These are phyloP conservation scores for Chlamydomonas sp. DNA, from an alignment of 139 green algal species.

Conservation along the genomic window DNA sequence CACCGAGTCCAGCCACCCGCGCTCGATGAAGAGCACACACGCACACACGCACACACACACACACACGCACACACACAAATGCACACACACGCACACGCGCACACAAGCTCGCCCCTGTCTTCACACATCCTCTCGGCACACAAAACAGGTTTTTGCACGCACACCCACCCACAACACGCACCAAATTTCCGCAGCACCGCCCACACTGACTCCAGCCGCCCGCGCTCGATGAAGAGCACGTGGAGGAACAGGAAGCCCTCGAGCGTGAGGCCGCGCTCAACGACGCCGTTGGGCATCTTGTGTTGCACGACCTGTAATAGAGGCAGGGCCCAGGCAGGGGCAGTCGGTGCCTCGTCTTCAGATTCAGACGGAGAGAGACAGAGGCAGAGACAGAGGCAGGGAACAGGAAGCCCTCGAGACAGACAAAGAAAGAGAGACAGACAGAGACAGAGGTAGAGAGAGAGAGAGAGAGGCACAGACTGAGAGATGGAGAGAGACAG, in stretches of 20 bases:
- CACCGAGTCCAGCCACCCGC: conserved; percentile 78
- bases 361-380: too few relatives aligned
- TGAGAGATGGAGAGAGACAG: too few relatives aligned
- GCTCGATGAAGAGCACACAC: conserved; percentile 84
- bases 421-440: too few relatives aligned
- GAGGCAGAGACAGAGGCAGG: too few relatives aligned
- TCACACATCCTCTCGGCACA: too few relatives aligned
- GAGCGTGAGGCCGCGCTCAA: conserved; percentile 65
- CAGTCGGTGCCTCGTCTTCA: too few relatives aligned
- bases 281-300: conserved; percentile 60
- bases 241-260: conserved; percentile 91
- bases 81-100: neutral
- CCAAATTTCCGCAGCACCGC: conserved; percentile 74
- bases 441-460: too few relatives aligned
- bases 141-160: too few relatives aligned
- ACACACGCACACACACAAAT: neutral
- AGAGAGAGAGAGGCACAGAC: too few relatives aligned
- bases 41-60: neutral
- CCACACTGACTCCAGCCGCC: conserved; percentile 86
- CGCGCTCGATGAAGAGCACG: conserved; percentile 89
- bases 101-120: neutral
- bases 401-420: too few relatives aligned
- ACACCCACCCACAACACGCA: conserved; percentile 11
- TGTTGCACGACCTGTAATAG: conserved; percentile 61
- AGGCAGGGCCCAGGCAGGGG: too few relatives aligned